Conservation (phyloP, 192 early-diverging fungal species). For the Phlyctochytrium planicorne region DNA sequence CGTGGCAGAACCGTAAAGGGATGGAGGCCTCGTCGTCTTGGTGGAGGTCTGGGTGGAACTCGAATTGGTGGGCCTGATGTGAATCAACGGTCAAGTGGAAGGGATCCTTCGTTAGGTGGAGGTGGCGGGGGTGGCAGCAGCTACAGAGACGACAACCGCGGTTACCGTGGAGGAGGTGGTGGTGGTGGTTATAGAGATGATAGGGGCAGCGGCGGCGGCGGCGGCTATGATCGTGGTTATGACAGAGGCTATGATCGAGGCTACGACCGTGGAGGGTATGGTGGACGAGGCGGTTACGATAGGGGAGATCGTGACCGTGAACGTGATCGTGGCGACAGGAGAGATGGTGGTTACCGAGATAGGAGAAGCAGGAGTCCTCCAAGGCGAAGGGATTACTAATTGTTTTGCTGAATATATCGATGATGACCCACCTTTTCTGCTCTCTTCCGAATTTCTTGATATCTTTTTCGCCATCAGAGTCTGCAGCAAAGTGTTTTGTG, state of each 20-base stretch:
- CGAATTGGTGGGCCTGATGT: constrained; percentile 53
- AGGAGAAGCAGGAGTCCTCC: constrained; percentile 21
- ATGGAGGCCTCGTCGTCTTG: constrained; percentile 86
- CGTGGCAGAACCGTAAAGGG: constrained; percentile 94
- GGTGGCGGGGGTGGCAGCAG: constrained; percentile 30
- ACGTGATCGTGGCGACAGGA: constrained; percentile 38
- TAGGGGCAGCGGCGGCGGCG: constrained; percentile 28
- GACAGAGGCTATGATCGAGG: constrained; percentile 15
- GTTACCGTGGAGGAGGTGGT: constrained; percentile 41
- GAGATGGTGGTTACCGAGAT: constrained; percentile 21
- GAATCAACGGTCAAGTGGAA: constrained; percentile 33
- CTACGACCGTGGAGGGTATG: constrained; percentile 17
- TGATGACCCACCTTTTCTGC: background rate
- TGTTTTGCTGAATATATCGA: constrained; percentile 1
- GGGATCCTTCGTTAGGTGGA: constrained; percentile 14
- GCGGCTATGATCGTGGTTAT: constrained; percentile 17
- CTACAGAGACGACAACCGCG: constrained; percentile 13
- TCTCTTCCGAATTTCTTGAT: background rate
- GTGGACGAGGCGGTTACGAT: constrained; percentile 29
- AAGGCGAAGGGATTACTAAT: background rate
- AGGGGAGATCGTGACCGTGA: constrained; percentile 25
- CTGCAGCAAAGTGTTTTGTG: too few relatives aligned
- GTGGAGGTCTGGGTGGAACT: constrained; percentile 76
- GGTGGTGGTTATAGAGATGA: constrained; percentile 32
- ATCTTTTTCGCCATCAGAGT: too few relatives aligned